phyloP scores from a whole-genome alignment of 164 flowering plant genomes.

The Annona cherimola region DNA sequence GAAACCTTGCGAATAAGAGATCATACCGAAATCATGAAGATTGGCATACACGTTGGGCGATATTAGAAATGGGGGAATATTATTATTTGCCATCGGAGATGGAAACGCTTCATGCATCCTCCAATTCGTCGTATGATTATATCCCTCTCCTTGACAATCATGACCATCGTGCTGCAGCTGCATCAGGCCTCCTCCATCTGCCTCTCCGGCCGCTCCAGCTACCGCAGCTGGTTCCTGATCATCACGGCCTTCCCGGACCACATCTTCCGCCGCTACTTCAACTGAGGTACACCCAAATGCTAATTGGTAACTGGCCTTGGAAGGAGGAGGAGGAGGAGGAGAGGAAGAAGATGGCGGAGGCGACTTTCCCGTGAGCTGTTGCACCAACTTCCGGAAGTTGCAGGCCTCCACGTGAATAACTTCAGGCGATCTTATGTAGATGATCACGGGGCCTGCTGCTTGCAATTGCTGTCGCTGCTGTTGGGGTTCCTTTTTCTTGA shows the following conservation, averaged over 20 bases:
- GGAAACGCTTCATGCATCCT: no score
- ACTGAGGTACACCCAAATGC: not conserved
- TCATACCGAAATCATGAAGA: constrained; percentile 7
- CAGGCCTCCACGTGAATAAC: constrained; percentile 32
- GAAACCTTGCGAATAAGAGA: not conserved
- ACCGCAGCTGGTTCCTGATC: not conserved
- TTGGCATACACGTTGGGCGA: constrained; percentile 7
- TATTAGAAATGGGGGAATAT: not conserved
- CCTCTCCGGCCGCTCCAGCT: not conserved
- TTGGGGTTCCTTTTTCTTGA: constrained; percentile 15
- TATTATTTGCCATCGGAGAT: not conserved
- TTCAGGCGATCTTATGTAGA: constrained; percentile 29
- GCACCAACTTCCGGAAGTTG: constrained; percentile 43
- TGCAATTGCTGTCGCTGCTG: constrained; percentile 1
- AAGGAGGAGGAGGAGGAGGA: not conserved
- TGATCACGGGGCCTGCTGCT: constrained; percentile 7
- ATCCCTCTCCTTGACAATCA: no score
- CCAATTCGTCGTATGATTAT: no score
- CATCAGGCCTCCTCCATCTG: no score
- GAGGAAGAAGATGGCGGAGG: constrained; percentile 6
- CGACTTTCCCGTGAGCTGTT: constrained; percentile 37
- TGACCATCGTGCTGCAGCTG: no score
- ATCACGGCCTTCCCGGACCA: not conserved
- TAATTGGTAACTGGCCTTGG: not conserved
- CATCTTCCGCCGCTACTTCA: not conserved